Percentiles rank a stretch among this genome's conserved stretches.
Evolutionary conservation across 331 rosid species (phyloP).

Genomic region (Quercus tomentella): DNA sequence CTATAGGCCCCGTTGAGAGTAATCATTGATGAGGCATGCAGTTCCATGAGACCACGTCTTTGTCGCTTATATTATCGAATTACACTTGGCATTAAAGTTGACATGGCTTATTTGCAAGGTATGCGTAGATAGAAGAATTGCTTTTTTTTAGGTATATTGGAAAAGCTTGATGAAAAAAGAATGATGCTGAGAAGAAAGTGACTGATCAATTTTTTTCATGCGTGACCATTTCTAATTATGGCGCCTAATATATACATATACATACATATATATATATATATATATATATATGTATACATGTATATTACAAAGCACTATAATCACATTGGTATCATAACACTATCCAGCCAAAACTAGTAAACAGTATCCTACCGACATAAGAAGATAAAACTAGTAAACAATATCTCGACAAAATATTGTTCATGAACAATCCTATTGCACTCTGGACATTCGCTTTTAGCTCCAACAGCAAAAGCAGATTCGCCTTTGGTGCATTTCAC

Average conservation of each 20-base stretch:
- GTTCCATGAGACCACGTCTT: neutral
- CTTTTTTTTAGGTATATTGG: constrained; percentile 28
- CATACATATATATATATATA: too few species aligned
- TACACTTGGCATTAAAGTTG: constrained; percentile 60
- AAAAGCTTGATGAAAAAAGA: constrained; percentile 27
- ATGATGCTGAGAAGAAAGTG: constrained; percentile 24
- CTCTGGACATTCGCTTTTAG: too few species aligned
- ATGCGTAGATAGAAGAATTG: constrained; percentile 22
- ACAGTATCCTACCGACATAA: too few species aligned
- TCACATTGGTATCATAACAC: too few species aligned
- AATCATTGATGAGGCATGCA: neutral
- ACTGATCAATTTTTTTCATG: constrained; percentile 23
- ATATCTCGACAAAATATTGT: too few species aligned
- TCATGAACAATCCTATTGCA: too few species aligned
- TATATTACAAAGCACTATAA: neutral
- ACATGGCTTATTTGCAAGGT: constrained; percentile 52
- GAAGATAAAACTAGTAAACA: too few species aligned
- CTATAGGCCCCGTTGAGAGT: constrained; percentile 1
- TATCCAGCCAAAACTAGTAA: too few species aligned
- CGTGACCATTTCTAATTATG: neutral
- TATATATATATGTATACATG: too few species aligned
- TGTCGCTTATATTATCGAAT: neutral
- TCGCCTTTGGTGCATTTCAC: too few species aligned
- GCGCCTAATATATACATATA: neutral
- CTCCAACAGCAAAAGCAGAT: too few species aligned